Percentiles rank a stretch among this genome's conserved stretches.
phyloP scores from a whole-genome alignment of 2,329 filamentous ascomycete genomes.

The Colletotrichum liaoningense region DNA sequence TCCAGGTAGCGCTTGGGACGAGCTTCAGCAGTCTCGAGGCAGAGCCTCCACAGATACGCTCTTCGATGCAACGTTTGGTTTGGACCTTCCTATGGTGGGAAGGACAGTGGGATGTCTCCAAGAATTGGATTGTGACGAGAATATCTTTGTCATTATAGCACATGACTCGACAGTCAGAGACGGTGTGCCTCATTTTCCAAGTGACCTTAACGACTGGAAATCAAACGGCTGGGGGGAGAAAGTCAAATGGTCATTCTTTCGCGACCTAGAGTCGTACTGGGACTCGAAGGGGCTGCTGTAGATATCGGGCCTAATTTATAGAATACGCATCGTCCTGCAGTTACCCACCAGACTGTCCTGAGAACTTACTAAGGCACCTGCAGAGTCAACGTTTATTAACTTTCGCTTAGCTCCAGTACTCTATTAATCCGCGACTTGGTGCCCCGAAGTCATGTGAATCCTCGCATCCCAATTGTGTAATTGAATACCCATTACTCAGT shows the following conservation, averaged over 20 bases:
- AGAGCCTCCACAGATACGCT: slow-evolving; percentile 38
- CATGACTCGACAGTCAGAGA: slow-evolving; percentile 40
- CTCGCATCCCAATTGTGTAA: too few species aligned
- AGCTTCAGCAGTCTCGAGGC: slow-evolving; percentile 38
- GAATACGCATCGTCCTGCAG: neutral
- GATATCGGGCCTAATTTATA: neutral
- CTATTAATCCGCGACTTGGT: neutral
- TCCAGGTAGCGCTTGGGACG: slow-evolving; percentile 38
- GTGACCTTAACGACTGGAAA: slow-evolving; percentile 40
- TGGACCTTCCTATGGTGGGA: slow-evolving; percentile 38
- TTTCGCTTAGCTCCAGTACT: neutral
- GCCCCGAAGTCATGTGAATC: neutral
- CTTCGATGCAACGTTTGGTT: slow-evolving; percentile 40
- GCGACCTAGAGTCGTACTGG: slow-evolving; percentile 36
- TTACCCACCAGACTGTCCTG: neutral
- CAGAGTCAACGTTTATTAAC: neutral
- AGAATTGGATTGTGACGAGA: slow-evolving; percentile 39
- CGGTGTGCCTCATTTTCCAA: slow-evolving; percentile 39
- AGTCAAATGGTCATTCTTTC: slow-evolving; percentile 38
- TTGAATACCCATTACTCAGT: too few species aligned
- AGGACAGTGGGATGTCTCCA: slow-evolving; percentile 36
- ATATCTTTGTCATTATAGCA: slow-evolving; percentile 41
- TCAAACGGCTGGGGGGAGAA: slow-evolving; percentile 39
- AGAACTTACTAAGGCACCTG: neutral
- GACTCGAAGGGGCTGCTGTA: neutral